Evolutionary conservation across 2,329 filamentous ascomycete species (phyloP).

Genomic region (Sporothrix pseudoabietina): DNA sequence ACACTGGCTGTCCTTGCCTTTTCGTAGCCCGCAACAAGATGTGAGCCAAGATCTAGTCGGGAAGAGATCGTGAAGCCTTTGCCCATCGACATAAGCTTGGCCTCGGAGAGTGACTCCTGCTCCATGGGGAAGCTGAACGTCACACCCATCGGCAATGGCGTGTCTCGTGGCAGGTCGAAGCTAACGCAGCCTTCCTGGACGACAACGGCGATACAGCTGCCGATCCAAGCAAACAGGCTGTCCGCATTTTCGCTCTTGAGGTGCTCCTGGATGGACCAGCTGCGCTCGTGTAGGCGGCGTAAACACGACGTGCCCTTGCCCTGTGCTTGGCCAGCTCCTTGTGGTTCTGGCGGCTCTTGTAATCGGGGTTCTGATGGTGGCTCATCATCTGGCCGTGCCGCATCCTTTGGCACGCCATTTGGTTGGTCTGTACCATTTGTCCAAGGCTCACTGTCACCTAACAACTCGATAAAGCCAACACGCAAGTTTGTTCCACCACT

Average conservation of each 20-base stretch:
- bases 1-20: conserved; percentile 43
- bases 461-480: conserved; percentile 67
- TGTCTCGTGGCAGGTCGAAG: conserved; percentile 47
- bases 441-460: conserved; percentile 41
- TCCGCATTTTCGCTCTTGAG: conserved; percentile 74
- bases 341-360: background rate
- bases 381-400: conserved; percentile 3
- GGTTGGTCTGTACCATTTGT: background rate
- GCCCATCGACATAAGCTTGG: conserved; percentile 68
- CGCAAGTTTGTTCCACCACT: conserved; percentile 70
- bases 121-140: conserved; percentile 73
- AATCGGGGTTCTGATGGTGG: background rate
- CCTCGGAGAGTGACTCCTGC: conserved; percentile 63
- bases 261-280: conserved; percentile 73
- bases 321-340: conserved; percentile 8
- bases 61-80: conserved; percentile 68
- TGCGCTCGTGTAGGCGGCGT: conserved; percentile 64
- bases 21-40: conserved; percentile 62
- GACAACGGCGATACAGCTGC: conserved; percentile 72
- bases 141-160: conserved; percentile 64
- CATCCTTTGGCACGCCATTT: conserved; percentile 32
- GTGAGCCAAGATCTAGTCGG: conserved; percentile 61
- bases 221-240: conserved; percentile 79
- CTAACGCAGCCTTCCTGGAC: conserved; percentile 59
- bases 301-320: conserved; percentile 40